These are phyloP conservation scores for Botrytis tulipae DNA, from an alignment of 2,329 filamentous ascomycete species.

Conservation along the genomic window DNA sequence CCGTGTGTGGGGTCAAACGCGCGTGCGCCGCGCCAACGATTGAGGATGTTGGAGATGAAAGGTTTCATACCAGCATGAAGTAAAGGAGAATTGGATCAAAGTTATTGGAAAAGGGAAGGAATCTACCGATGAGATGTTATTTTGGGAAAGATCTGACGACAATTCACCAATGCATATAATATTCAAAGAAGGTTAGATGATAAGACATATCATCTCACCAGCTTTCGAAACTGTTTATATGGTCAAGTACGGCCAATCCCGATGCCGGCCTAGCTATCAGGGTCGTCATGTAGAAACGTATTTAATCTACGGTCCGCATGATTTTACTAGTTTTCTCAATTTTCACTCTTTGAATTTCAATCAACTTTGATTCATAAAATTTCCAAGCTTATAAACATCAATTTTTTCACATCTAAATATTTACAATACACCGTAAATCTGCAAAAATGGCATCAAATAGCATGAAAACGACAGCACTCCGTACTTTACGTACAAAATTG, in stretches of 20 bases:
- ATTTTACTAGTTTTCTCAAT: not conserved
- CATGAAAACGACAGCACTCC: conserved; percentile 11
- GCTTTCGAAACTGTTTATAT: not conserved
- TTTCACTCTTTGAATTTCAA: not conserved
- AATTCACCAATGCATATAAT: not conserved
- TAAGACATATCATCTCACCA: not conserved
- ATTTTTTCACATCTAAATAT: not conserved
- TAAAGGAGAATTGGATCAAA: not conserved
- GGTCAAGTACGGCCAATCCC: not conserved
- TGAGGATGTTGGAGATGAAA: conserved; percentile 10
- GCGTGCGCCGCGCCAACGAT: conserved; percentile 9
- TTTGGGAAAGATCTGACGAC: not conserved
- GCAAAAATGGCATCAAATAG: conserved; percentile 16
- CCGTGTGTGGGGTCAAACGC: conserved; percentile 15
- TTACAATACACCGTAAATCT: not conserved
- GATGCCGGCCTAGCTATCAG: conserved; percentile 6
- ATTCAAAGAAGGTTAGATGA: not conserved
- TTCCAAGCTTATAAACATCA: not conserved
- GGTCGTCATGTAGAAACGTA: conserved; percentile 10
- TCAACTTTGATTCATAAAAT: not conserved
- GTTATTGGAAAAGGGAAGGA: not conserved
- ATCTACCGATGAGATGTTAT: not conserved
- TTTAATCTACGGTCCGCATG: conserved; percentile 9
- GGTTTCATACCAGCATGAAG: not conserved
- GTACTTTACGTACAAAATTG: conserved; percentile 17